Conservation (phyloP, 768 basidiomycete genomes). For the Mycena crocata region DNA sequence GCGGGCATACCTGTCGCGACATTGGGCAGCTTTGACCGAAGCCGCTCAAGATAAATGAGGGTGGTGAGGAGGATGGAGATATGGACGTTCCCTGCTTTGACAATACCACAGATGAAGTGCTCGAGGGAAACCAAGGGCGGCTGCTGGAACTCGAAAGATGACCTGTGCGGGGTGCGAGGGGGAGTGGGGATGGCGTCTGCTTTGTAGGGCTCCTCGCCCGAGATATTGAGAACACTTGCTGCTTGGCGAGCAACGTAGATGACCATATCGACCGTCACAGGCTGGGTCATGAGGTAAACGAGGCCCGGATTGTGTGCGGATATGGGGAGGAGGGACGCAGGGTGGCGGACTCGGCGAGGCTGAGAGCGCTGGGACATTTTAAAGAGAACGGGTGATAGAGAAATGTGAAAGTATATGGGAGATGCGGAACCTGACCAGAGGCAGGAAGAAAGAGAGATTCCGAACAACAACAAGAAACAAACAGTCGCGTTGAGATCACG, state of each 20-base stretch:
- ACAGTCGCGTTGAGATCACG: slow-evolving; percentile 24
- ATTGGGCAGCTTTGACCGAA: slow-evolving; percentile 81
- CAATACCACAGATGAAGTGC: slow-evolving; percentile 86
- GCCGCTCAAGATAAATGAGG: slow-evolving; percentile 90
- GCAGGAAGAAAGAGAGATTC: slow-evolving; percentile 20
- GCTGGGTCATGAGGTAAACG: slow-evolving; percentile 79
- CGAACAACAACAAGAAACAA: slow-evolving; percentile 29
- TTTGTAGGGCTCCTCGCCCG: slow-evolving; percentile 59
- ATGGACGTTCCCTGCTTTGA: slow-evolving; percentile 87
- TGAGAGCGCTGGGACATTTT: slow-evolving; percentile 35
- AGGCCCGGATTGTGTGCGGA: slow-evolving; percentile 84
- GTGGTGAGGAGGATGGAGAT: slow-evolving; percentile 92
- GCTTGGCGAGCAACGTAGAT: slow-evolving; percentile 84
- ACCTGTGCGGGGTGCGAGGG: slow-evolving; percentile 35
- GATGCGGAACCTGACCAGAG: slow-evolving; percentile 34
- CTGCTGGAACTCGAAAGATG: slow-evolving; percentile 21
- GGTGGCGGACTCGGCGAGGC: slow-evolving; percentile 56
- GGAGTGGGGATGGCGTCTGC: slow-evolving; percentile 40
- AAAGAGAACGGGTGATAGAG: slow-evolving; percentile 39
- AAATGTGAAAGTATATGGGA: slow-evolving; percentile 33
- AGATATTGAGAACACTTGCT: slow-evolving; percentile 78
- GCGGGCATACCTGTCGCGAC: slow-evolving; percentile 82
- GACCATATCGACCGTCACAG: slow-evolving; percentile 89
- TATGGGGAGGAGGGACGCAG: slow-evolving; percentile 85
- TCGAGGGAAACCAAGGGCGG: slow-evolving; percentile 69